A percentile compares a stretch with the other conserved stretches of the same genome.
These are phyloP conservation scores for Aspergillus quadricinctus DNA, from an alignment of 2,329 filamentous ascomycete genomes.

Conservation along the genomic window DNA sequence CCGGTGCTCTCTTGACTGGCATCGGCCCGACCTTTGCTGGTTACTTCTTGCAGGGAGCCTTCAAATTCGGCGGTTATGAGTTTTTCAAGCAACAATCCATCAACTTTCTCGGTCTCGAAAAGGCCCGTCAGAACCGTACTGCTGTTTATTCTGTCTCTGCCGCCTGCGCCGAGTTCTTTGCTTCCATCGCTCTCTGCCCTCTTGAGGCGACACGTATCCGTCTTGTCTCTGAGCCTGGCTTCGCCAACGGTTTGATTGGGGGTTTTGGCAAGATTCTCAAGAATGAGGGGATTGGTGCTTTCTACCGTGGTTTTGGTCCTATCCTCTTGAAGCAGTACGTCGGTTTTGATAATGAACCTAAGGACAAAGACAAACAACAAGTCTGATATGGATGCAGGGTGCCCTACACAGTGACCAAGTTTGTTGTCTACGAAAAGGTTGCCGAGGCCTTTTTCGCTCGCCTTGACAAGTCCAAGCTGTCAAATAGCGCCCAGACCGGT, in stretches of 20 bases:
- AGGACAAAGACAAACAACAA: background rate
- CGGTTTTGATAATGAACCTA: background rate
- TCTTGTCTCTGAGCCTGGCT: slow-evolving; percentile 82
- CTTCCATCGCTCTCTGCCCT: slow-evolving; percentile 69
- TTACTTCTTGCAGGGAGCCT: slow-evolving; percentile 90
- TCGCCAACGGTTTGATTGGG: slow-evolving; percentile 71
- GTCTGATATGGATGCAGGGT: slow-evolving; percentile 53
- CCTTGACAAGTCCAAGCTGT: slow-evolving; percentile 68
- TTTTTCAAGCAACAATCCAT: slow-evolving; percentile 93
- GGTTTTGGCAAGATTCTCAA: slow-evolving; percentile 80
- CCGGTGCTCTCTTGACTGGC: slow-evolving; percentile 79
- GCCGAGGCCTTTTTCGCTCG: slow-evolving; percentile 65
- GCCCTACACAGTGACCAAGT: slow-evolving; percentile 92
- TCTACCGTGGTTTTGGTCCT: slow-evolving; percentile 88
- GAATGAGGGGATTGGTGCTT: slow-evolving; percentile 76
- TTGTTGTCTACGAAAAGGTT: slow-evolving; percentile 90
- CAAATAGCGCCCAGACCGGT: slow-evolving; percentile 66
- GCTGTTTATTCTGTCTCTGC: slow-evolving; percentile 71
- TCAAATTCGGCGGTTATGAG: slow-evolving; percentile 95
- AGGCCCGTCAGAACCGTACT: slow-evolving; percentile 72
- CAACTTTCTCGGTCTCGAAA: slow-evolving; percentile 72
- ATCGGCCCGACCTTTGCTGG: slow-evolving; percentile 79
- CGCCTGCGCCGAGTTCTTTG: slow-evolving; percentile 60
- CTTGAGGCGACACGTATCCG: slow-evolving; percentile 91
- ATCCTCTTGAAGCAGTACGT: slow-evolving; percentile 78